Percentiles rank a stretch among this genome's conserved stretches.
These are phyloP conservation scores for Aspergillus brunneoviolaceus DNA, from an alignment of 2,329 filamentous ascomycete species.

Conservation along the genomic window DNA sequence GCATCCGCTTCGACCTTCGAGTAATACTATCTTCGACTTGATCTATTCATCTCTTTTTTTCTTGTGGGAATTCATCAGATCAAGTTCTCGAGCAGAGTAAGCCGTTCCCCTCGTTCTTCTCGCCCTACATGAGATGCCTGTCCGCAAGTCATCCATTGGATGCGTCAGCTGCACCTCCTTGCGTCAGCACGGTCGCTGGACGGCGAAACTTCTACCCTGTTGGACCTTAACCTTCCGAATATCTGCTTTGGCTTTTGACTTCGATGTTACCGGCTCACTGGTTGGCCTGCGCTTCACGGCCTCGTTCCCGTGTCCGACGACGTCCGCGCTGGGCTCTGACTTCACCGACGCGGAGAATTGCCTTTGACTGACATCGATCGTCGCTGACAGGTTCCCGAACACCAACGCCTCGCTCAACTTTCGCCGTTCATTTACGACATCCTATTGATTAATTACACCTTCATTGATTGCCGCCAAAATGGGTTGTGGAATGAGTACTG, in stretches of 20 bases:
- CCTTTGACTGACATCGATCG: conserved; percentile 14
- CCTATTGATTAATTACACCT: conserved; percentile 11
- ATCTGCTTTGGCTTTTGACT: conserved; percentile 3
- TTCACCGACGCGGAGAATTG: conserved; percentile 14
- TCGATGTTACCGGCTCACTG: conserved; percentile 7
- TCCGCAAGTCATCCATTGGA: conserved; percentile 6
- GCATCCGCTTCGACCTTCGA: conserved; percentile 12
- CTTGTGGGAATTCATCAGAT: not conserved
- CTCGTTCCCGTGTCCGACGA: conserved; percentile 12
- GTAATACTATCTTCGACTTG: conserved; percentile 13
- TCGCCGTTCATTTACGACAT: conserved; percentile 2
- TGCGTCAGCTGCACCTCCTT: conserved; percentile 19
- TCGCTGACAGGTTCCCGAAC: not conserved
- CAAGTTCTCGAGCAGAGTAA: conserved; percentile 11
- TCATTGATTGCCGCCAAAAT: conserved; percentile 62
- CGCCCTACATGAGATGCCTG: not conserved
- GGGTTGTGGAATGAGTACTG: conserved; percentile 99
- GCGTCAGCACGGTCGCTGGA: conserved; percentile 15
- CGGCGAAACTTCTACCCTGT: not conserved
- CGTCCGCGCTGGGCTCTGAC: conserved; percentile 16
- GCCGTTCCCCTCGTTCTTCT: conserved; percentile 3
- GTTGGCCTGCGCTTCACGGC: not conserved
- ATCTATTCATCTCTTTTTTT: conserved; percentile 8
- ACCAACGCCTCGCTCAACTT: conserved; percentile 8
- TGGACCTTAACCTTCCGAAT: conserved; percentile 3